Base-by-base conservation (phyloP, 192 early-diverging fungal species). In the Podila minutissima region DNA sequence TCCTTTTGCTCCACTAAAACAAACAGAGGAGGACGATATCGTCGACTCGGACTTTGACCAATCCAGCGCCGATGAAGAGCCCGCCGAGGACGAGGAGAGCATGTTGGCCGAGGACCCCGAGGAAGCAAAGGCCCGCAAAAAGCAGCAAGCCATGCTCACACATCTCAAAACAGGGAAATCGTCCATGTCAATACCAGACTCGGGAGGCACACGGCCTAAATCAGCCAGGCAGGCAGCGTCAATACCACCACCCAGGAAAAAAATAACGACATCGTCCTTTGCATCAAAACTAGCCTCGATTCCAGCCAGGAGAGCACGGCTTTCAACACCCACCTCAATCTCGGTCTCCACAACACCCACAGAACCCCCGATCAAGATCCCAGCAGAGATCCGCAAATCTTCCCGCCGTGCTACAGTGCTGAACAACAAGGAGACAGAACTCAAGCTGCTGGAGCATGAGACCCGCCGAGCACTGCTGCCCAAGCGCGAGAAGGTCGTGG, bases 41-140 rank as follows among this genome's bases (percentile, higher is more conserved):
- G 69, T 88, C 1, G 88, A 89, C 71, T 89, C 88, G 57, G 88
- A 89, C 58, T 88, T 89, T 64, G 86, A 89, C 59, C 70, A 83
- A 35, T 82, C 78, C 31, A 83, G 83, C 41, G 84, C 73, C 7
- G 87, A 87, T 31, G 84, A 84, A 11, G 88, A 88, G 37, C 83
- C 71, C 22, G 73, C 77, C 22, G 73, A 86, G 4, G 87, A 86
- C 24, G 74, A 79, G 35, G 82, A 85, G 24, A 67, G 41, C 2
- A 67, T 74, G 22, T 58, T 71, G 38, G 59, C 63, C 24, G 86
- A 87, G 50, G 83, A 75, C 22, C 66, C 74, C 10, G 72, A 84
- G 31, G 72, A 67, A 28, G 85, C 37, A 24, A 67, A 65, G 59
- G 70, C 65, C 51, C 81, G 70, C 70, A 84, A 49, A 63, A 78